These are phyloP conservation scores for Poronia punctata DNA, from an alignment of 495 filamentous ascomycete genomes.

Conservation along the genomic window DNA sequence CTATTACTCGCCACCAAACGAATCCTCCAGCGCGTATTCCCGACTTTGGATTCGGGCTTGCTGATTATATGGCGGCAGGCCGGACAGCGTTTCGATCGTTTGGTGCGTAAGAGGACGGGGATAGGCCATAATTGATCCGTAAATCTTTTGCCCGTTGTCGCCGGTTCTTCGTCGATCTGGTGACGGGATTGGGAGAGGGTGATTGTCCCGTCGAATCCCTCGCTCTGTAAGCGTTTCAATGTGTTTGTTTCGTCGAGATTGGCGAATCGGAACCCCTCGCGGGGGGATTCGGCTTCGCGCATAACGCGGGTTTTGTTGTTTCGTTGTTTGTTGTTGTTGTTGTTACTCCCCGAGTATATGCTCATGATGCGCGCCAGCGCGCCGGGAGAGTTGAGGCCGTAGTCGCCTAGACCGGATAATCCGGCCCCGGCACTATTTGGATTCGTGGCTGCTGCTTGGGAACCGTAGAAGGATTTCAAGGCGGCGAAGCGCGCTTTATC, in stretches of 20 bases:
- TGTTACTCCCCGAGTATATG: conserved; percentile 65
- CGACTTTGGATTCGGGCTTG: conserved; percentile 86
- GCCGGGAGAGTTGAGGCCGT: conserved; percentile 69
- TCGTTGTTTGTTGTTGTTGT: conserved; percentile 54
- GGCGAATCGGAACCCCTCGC: conserved; percentile 60
- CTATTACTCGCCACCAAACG: conserved; percentile 81
- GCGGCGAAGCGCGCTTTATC: conserved; percentile 45
- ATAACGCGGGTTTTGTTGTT: conserved; percentile 62
- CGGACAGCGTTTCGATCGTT: conserved; percentile 86
- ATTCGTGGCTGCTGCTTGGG: conserved; percentile 56
- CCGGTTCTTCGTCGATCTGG: conserved; percentile 48
- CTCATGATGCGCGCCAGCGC: conserved; percentile 85
- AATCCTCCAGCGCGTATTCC: conserved; percentile 80
- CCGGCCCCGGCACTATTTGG: conserved; percentile 44
- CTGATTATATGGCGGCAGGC: conserved; percentile 91
- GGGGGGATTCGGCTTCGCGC: conserved; percentile 63
- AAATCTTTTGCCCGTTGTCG: conserved; percentile 48
- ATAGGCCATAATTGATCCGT: conserved; percentile 66
- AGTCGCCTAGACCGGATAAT: conserved; percentile 48
- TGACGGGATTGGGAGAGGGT: conserved; percentile 26
- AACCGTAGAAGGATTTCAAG: conserved; percentile 63
- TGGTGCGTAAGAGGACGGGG: conserved; percentile 75
- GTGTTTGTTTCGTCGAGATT: conserved; percentile 46
- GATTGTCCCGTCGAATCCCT: conserved; percentile 37
- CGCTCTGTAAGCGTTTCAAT: conserved; percentile 31